Evolutionary conservation across 2,329 filamentous ascomycete species (phyloP).

Genomic region (Cordyceps farinosa): DNA sequence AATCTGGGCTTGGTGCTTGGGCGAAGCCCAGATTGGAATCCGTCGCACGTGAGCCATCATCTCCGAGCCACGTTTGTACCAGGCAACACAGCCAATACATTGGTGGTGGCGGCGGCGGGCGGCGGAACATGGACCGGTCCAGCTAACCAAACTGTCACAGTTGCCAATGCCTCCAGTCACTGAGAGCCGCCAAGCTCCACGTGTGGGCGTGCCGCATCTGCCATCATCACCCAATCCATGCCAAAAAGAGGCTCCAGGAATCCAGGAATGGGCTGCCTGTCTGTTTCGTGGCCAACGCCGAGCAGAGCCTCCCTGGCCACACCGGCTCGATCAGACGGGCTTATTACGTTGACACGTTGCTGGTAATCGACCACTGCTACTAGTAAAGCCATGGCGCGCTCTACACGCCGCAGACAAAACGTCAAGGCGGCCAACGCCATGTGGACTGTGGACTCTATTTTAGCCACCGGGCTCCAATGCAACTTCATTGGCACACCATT

Average conservation of each 20-base stretch:
- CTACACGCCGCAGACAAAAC: neutral
- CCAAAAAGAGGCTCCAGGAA: neutral
- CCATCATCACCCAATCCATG: neutral
- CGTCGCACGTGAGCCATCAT: constrained; percentile 9
- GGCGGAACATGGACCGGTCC: neutral
- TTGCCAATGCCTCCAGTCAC: neutral
- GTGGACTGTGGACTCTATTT: neutral
- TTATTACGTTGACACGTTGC: neutral
- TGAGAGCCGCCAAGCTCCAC: neutral
- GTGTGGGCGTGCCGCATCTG: neutral
- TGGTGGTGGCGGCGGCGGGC: neutral
- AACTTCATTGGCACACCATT: neutral
- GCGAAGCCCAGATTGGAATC: neutral
- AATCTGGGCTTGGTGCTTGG: neutral
- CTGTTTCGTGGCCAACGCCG: neutral
- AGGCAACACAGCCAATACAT: neutral
- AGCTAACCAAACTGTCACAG: neutral
- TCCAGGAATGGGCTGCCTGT: neutral
- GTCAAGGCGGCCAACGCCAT: neutral
- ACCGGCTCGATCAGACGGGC: neutral
- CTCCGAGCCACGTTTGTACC: neutral
- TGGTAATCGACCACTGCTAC: neutral
- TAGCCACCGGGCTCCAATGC: neutral
- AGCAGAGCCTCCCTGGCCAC: neutral
- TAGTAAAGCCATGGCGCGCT: neutral